These are phyloP conservation scores for Kluyveromyces lactis DNA, from an alignment of 805 yeast genomes.

Conservation along the genomic window DNA sequence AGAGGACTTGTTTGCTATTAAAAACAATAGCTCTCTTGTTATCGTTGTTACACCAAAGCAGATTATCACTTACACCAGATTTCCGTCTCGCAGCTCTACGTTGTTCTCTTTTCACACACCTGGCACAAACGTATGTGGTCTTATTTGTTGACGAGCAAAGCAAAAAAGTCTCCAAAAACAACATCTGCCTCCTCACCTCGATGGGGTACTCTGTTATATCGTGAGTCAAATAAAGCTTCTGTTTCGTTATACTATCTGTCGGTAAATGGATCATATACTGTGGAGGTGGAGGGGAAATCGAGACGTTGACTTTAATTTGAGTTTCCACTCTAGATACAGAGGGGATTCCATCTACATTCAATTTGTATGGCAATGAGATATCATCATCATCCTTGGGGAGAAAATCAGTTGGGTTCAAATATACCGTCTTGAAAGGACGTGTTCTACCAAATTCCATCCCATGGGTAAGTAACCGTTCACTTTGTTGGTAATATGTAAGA, in stretches of 20 bases:
- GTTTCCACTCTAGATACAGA: constrained; percentile 87
- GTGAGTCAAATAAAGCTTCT: constrained; percentile 62
- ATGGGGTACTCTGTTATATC: constrained; percentile 34
- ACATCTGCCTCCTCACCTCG: constrained; percentile 43
- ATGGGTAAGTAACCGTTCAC: constrained; percentile 15
- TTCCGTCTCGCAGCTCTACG: constrained; percentile 92
- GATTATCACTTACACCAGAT: constrained; percentile 63
- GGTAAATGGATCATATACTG: constrained; percentile 73
- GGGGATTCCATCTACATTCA: constrained; percentile 59
- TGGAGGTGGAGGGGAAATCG: constrained; percentile 68
- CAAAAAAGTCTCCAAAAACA: constrained; percentile 75
- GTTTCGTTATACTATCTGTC: constrained; percentile 78
- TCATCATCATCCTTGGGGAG: constrained; percentile 14
- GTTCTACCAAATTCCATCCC: constrained; percentile 18
- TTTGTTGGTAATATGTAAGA: constrained; percentile 6
- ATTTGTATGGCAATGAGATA: constrained; percentile 33
- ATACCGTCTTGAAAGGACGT: constrained; percentile 13
- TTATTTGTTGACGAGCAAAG: constrained; percentile 45
- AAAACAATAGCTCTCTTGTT: constrained; percentile 80
- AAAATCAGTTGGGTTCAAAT: constrained; percentile 20
- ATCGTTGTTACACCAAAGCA: constrained; percentile 68
- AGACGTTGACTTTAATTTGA: constrained; percentile 71
- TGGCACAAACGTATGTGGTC: constrained; percentile 71
- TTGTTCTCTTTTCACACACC: constrained; percentile 88
- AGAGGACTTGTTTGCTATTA: constrained; percentile 82